Base-by-base conservation (phyloP, 148 eudicot species). In the Simmondsia chinensis region DNA sequence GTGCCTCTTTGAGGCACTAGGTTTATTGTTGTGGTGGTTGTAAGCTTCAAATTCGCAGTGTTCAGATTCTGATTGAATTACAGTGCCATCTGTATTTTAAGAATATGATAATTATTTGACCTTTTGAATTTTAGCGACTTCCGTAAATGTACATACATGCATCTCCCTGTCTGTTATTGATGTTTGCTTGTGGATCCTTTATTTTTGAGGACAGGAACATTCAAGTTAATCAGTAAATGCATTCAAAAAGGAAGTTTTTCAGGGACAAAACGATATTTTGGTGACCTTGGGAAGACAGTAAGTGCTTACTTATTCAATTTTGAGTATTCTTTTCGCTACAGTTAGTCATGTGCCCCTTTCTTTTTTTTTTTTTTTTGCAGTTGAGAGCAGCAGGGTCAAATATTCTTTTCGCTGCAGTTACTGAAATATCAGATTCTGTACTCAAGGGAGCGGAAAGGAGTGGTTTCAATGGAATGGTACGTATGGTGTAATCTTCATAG, bases 211-310 rank as follows among this genome's bases (percentile, higher is more conserved):
- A 48, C 75, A 91, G 99, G 99, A 47, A 82, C 95, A 36, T 87
- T 91, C 68, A 91, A 91, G 67, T 76, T 91, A 40, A 68, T 91
- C 69, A 82, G 86, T 58, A 82, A 85, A 72, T 65, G 75, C 59
- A 75, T 91, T 3, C 73, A 76, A 48, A 70, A 67, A 30, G 86
- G 73, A 72, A 95, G 95, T 15, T 76, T 79, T 21, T 76, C 80
- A 6, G 99, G 99, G 54, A 85, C 99, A 49, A 82, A 77, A 52
- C 87, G 99, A 26, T 91, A 91, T 59, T 83, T 91, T 59, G 99
- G 95, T 47, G 99, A 91, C 73, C 73, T 91, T 38, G 83, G 89
- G 52, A 82, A 82, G 67, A 91, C 95, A 32, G 99, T 85, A 66
- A 68, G 94, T 70, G 20, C 45, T 7, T 31, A 17, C 0, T 52